phyloP scores from a whole-genome alignment of 1,284 basidiomycete species.

The Athelia sp. region DNA sequence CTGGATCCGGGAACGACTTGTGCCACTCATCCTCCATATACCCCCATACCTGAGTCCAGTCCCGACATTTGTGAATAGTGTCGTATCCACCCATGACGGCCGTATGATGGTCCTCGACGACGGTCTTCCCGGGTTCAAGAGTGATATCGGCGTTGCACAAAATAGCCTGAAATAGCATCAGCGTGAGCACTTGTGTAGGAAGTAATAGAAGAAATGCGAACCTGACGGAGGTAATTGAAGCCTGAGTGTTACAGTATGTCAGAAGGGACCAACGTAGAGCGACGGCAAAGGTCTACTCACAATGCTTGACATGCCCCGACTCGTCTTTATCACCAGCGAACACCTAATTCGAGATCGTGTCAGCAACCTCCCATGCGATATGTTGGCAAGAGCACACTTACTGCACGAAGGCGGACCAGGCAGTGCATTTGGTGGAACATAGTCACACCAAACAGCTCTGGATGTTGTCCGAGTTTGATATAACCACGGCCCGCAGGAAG shows the following conservation, averaged over 20 bases:
- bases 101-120: too few species aligned
- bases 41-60: too few species aligned
- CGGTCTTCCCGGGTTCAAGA: neutral
- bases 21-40: too few species aligned
- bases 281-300: neutral
- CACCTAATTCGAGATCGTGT: neutral
- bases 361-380: too few species aligned
- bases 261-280: neutral
- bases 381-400: neutral
- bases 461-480: slow-evolving; percentile 1
- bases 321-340: slow-evolving; percentile 3
- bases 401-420: slow-evolving; percentile 5
- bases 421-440: slow-evolving; percentile 10
- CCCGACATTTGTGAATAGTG: too few species aligned
- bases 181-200: neutral
- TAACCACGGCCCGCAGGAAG: neutral
- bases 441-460: slow-evolving; percentile 1
- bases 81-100: too few species aligned
- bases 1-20: too few species aligned
- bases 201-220: too few species aligned
- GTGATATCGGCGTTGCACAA: slow-evolving; percentile 5
- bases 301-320: slow-evolving; percentile 1
- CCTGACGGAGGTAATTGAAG: too few species aligned
- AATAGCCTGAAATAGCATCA: neutral
- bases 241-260: neutral